Evolutionary conservation across 768 basidiomycete species (phyloP), one percentile per base, ranked within the genome.

Genomic region (Auricularia auricula-judae): DNA sequence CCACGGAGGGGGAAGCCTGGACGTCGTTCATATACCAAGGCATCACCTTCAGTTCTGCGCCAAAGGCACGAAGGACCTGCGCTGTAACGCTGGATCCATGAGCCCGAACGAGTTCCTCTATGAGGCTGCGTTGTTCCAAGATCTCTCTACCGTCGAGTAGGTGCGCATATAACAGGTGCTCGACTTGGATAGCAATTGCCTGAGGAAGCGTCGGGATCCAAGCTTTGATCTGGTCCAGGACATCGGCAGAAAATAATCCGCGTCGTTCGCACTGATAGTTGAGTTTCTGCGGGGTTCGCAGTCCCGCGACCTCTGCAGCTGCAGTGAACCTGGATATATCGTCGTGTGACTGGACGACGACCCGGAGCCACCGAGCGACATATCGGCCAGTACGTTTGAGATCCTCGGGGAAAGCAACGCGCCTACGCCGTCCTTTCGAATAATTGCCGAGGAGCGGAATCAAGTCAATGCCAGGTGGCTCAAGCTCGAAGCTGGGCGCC

Each of bases 121-220:
- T 74, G 35, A 66, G 61, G 0, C 71, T 73, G 18, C 79, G 72
- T 10, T 85, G 75, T 0, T 67, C 66, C 8, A 84, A 72, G 35
- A 87, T 73, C 68, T 88, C 86, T 34, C 67, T 69, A 35, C 80
- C 71, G 68, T 86, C 83, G 18, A 85, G 75, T 14, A 74, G 62
- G 58, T 77, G 69, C 56, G 74, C 76, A 3, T 68, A 70, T 3
- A 74, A 66, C 3, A 80, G 65, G 0, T 78, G 75, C 64, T 85
- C 81, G 35, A 87, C 72, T 68, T 88, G 86, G 67, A 86, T 87
- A 0, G 84, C 80, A 16, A 87, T 76, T 53, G 67, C 67, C 81
- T 81, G 86, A 5, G 77, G 70, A 16, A 84, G 69, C 16, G 39
- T 39, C 23, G 54, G 66, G 35, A 82, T 70, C 73, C 77, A 78